Evolutionary conservation across 1,284 basidiomycete genomes (phyloP).

Genomic region (Moesziomyces globuligerus): DNA sequence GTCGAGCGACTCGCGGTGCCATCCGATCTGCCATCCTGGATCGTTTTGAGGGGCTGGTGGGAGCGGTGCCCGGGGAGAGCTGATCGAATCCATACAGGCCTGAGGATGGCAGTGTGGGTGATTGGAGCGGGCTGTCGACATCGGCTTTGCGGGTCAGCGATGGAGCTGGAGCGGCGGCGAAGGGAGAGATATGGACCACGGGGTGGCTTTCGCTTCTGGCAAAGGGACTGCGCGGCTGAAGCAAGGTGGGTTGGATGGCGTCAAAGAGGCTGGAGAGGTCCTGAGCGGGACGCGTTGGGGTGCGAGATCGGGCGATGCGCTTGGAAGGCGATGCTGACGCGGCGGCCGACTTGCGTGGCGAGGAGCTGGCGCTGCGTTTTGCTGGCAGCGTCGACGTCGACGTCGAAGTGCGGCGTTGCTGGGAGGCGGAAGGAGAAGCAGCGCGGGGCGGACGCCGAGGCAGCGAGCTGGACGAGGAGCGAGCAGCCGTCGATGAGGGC

Average conservation of each 20-base stretch:
- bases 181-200: conserved; percentile 2
- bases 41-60: conserved; percentile 35
- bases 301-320: conserved; percentile 23
- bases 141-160: background rate
- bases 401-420: conserved; percentile 8
- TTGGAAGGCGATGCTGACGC: conserved; percentile 30
- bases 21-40: conserved; percentile 42
- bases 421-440: conserved; percentile 24
- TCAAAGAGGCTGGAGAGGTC: conserved; percentile 42
- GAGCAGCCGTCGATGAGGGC: conserved; percentile 4
- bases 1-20: conserved; percentile 25
- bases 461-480: conserved; percentile 19
- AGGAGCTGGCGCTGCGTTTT: conserved; percentile 37
- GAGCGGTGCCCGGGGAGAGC: conserved; percentile 10
- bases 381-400: conserved; percentile 5
- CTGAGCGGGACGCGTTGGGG: conserved; percentile 37
- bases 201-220: conserved; percentile 41
- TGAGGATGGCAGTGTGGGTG: conserved; percentile 7
- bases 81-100: conserved; percentile 5
- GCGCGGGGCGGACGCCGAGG: conserved; percentile 26
- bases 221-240: conserved; percentile 24
- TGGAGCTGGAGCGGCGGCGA: background rate
- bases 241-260: conserved; percentile 27
- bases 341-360: conserved; percentile 31
- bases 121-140: conserved; percentile 19